Conservation (phyloP, 1,139 yeast genomes). For the Tardiomyces digboiensis region DNA sequence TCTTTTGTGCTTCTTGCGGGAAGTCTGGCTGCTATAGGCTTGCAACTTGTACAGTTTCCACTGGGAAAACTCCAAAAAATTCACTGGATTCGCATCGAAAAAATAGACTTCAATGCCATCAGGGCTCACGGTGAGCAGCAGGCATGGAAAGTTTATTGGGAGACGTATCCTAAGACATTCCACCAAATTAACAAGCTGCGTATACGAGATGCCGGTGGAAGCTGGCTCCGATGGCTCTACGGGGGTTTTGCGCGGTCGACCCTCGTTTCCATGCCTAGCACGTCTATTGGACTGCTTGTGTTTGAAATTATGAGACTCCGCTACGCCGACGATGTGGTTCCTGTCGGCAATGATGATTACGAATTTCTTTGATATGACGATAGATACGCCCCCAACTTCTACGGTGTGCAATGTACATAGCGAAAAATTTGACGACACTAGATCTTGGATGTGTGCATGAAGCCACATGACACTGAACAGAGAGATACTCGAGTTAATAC, state of each 20-base stretch:
- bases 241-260: constrained; percentile 72
- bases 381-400: too few species aligned
- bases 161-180: constrained; percentile 66
- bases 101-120: constrained; percentile 21
- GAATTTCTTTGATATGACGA: background rate
- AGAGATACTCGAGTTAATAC: background rate
- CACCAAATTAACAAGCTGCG: constrained; percentile 48
- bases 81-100: constrained; percentile 68
- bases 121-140: background rate
- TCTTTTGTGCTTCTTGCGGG: constrained; percentile 79
- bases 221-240: constrained; percentile 62
- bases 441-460: background rate
- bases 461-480: background rate
- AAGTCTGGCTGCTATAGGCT: constrained; percentile 71
- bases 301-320: constrained; percentile 71
- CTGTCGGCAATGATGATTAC: background rate
- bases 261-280: constrained; percentile 72
- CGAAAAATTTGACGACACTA: too few species aligned
- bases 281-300: constrained; percentile 75
- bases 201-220: constrained; percentile 37
- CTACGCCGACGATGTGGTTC: constrained; percentile 9
- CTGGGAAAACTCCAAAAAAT: constrained; percentile 69
- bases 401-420: too few species aligned
- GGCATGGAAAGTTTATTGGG: constrained; percentile 6
- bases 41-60: constrained; percentile 78